A percentile compares a stretch with the other conserved stretches of the same genome.
Conservation (phyloP, 331 rosid genomes). For the Malus hybrid region DNA sequence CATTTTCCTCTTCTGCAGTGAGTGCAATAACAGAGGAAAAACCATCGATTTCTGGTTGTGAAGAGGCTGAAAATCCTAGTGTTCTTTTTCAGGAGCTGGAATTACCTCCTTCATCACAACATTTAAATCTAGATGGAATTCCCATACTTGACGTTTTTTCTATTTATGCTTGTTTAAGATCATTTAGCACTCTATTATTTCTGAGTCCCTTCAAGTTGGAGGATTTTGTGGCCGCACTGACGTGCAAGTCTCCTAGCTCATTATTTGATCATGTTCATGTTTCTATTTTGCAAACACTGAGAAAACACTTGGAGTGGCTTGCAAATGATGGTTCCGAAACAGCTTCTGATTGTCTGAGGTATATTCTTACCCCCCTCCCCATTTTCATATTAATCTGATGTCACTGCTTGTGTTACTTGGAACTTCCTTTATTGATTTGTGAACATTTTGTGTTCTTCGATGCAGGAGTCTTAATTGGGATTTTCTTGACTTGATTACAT, state of each 20-base stretch:
- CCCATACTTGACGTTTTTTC: conserved; percentile 82
- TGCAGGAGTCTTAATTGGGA: conserved; percentile 95
- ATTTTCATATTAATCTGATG: background rate
- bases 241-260: conserved; percentile 48
- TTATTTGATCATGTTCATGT: conserved; percentile 78
- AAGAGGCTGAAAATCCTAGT: conserved; percentile 36
- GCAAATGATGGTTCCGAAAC: conserved; percentile 77
- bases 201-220: conserved; percentile 95
- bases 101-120: conserved; percentile 79
- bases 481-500: conserved; percentile 75
- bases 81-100: conserved; percentile 40
- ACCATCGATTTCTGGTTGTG: conserved; percentile 23
- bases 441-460: conserved; percentile 17
- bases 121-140: conserved; percentile 57
- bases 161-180: conserved; percentile 70
- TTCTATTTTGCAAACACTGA: conserved; percentile 64
- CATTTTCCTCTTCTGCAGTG: conserved; percentile 35
- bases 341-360: conserved; percentile 87
- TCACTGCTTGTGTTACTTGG: conserved; percentile 17
- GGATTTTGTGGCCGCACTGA: conserved; percentile 66
- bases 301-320: conserved; percentile 88
- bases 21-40: conserved; percentile 58
- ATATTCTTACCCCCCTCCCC: background rate
- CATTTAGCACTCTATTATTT: conserved; percentile 78
- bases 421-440: background rate